Evolutionary conservation across 805 yeast genomes (phyloP), one percentile per base, ranked within the genome.

Genomic region (Kazachstania psychrophila): DNA sequence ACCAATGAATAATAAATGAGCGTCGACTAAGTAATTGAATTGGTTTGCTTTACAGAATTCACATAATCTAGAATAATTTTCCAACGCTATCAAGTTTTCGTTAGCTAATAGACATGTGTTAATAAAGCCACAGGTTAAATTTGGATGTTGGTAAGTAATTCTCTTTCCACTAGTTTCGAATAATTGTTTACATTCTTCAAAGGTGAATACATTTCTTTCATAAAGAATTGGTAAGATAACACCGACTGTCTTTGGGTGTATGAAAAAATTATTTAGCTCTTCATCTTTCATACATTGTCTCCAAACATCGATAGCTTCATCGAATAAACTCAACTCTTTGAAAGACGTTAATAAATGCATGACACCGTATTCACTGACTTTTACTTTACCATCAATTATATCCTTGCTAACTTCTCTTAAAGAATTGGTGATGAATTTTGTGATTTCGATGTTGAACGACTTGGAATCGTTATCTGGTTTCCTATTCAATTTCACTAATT

Each of bases 1-100:
- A 24, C 89, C 88, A 53, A 83, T 77, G 49, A 83, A 82, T 6
- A 77, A 65, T 40, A 80, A 65, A 61, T 83, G 94, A 29, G 82
- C 77, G 56, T 79, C 81, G 20, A 77, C 68, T 55, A 80, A 62
- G 19, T 77, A 69, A 35, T 73, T 42, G 25, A 40, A 43, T 23
- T 41, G 43, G 12, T 19, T 7, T 17, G 37, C 23, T 29, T 16
- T 39, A 32, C 23, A 37, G 32, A 31, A 25, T 23, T 66, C 62
- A 45, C 78, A 72, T 40, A 81, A 58, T 28, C 68, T 68, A 48
- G 72, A 73, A 55, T 79, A 78, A 32, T 71, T 61, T 34, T 69
- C 70, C 40, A 83, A 62, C 2, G 87, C 92, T 40, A 72, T 68
- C 26, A 73, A 61, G 39, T 74, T 72, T 50, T 75, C 78, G 31